Base-by-base conservation (phyloP, 176 grass and related monocot genomes). In the Cymbopogon citratus region DNA sequence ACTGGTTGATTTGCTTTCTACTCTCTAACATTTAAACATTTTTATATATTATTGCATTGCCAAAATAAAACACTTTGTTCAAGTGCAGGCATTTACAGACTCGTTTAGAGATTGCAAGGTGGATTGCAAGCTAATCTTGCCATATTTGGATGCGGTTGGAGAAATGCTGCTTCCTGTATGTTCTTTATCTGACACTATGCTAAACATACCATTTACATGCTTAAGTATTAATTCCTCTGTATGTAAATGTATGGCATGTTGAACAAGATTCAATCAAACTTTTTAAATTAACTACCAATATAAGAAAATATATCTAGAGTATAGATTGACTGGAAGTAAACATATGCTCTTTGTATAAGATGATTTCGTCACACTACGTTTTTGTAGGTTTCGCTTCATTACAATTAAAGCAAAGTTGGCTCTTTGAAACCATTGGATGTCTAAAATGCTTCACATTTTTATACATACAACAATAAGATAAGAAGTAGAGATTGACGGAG, bases 71-170 rank as follows among this genome's bases (percentile, higher is more conserved):
- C 19, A 52, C 25, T 85, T 66, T 80, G 29, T 80, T 78, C 31
- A 48, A 85, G 62, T 87, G 85, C 92, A 94, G 92, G 84, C 81
- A 76, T 94, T 94, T 85, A 94, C 92, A 33, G 66, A 81, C 44
- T 82, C 85, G 77, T 94, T 90, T 76, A 73, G 76, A 80, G 84
- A 81, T 79, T 94, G 81, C 87, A 92, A 84, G 29, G 89, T 90
- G 81, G 92, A 94, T 63, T 80, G 74, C 59, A 94, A 89, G 87
- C 78, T 94, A 56, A 87, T 92, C 3, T 69, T 90, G 57, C 84
- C 81, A 77, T 94, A 88, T 83, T 83, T 94, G 73, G 83, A 81
- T 72, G 87, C 73, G 33, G 52, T 90, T 61, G 81, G 81, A 78
- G 60, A 90, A 72, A 80, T 94, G 87, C 65, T 94, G 54, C 69